Evolutionary conservation across 106 monocot genomes (phyloP).

Genomic region (Acorus gramineus): DNA sequence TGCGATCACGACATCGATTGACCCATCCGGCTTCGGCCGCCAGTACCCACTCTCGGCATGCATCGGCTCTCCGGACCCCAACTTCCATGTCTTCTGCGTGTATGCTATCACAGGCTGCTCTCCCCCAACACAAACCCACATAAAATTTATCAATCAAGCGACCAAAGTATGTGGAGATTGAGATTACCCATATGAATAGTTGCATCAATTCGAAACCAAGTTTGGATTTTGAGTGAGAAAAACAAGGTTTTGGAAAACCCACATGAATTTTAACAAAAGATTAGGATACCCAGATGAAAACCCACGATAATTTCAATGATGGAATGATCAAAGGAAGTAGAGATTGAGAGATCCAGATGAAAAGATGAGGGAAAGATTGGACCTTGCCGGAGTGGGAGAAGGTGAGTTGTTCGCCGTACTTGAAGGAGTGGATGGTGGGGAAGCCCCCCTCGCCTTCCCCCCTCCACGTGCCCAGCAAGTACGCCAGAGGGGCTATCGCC

Average conservation of each 20-base stretch:
- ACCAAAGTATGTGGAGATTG: no score
- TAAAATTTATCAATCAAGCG: background rate
- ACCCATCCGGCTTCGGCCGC: slow-evolving; percentile 67
- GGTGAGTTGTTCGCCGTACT: slow-evolving; percentile 62
- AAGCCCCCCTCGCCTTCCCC: slow-evolving; percentile 83
- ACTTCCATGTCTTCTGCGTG: slow-evolving; percentile 82
- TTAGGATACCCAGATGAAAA: no score
- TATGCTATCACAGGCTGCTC: slow-evolving; percentile 75
- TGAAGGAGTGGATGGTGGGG: slow-evolving; percentile 82
- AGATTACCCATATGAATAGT: no score
- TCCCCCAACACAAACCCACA: background rate
- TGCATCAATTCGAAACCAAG: no score
- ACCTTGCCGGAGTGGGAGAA: slow-evolving; percentile 82
- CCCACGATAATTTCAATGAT: no score
- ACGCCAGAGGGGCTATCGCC: slow-evolving; percentile 49
- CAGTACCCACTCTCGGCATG: slow-evolving; percentile 83
- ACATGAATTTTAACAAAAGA: no score
- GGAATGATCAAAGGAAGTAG: no score
- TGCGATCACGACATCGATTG: slow-evolving; percentile 75
- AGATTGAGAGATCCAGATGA: background rate
- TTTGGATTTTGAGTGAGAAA: no score
- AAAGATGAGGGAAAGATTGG: background rate
- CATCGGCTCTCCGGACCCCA: slow-evolving; percentile 71
- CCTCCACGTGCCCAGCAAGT: slow-evolving; percentile 61
- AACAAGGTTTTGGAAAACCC: no score